phyloP scores from a whole-genome alignment of 1,284 basidiomycete species.

The Sutorius eximius region DNA sequence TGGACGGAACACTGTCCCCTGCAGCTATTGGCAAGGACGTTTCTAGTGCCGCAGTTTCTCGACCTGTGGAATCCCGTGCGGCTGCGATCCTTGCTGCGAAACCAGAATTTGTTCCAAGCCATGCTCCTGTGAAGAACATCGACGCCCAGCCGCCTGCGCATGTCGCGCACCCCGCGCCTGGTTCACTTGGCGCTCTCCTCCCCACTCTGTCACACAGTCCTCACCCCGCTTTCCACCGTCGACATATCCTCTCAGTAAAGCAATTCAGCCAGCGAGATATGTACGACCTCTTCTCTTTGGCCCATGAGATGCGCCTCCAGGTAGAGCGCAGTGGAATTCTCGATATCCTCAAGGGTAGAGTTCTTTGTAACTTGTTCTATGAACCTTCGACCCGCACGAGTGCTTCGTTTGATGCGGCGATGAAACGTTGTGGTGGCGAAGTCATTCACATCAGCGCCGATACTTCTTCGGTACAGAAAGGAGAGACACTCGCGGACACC shows the following conservation, averaged over 20 bases:
- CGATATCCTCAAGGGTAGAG: conserved; percentile 88
- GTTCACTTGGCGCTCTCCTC: conserved; percentile 32
- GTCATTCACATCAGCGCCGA: conserved; percentile 86
- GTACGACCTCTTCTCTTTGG: conserved; percentile 92
- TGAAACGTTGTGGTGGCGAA: conserved; percentile 96
- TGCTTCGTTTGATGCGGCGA: conserved; percentile 97
- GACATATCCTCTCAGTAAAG: conserved; percentile 93
- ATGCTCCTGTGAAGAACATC: conserved; percentile 24
- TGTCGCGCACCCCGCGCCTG: conserved; percentile 12
- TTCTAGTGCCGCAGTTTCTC: conserved; percentile 62
- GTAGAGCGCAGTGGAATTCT: conserved; percentile 91
- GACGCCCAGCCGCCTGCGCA: conserved; percentile 25
- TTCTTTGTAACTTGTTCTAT: conserved; percentile 96
- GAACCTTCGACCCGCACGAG: conserved; percentile 97
- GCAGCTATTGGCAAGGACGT: conserved; percentile 75
- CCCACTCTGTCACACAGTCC: conserved; percentile 46
- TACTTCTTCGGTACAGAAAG: conserved; percentile 89
- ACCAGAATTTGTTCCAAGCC: conserved; percentile 32
- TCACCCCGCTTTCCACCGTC: conserved; percentile 76
- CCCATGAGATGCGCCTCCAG: conserved; percentile 94
- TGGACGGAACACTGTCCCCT: conserved; percentile 83
- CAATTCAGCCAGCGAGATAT: conserved; percentile 91
- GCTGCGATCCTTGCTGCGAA: conserved; percentile 20
- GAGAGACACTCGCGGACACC: conserved; percentile 93
- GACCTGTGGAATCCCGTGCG: conserved; percentile 38